Conservation (phyloP, 2,329 filamentous ascomycete species). For the Akanthomyces dipterigenus region DNA sequence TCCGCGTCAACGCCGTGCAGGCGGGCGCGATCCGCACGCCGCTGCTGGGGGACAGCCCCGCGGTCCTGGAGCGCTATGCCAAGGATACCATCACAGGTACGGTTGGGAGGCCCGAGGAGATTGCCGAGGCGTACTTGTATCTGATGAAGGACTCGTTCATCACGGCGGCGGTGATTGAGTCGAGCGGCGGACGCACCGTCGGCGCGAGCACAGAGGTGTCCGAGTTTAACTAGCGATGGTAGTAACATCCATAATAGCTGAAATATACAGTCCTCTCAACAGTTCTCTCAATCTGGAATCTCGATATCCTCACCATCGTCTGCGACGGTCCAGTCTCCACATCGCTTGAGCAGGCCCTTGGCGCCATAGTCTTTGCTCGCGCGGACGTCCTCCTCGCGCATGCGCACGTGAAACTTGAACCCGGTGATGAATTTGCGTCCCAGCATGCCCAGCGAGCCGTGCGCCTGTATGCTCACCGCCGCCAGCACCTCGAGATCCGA, state of each 20-base stretch:
- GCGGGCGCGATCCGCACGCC: slow-evolving; percentile 49
- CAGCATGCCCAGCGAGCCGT: slow-evolving; percentile 13
- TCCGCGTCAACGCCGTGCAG: slow-evolving; percentile 56
- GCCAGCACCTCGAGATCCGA: slow-evolving; percentile 19
- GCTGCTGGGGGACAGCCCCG: slow-evolving; percentile 21
- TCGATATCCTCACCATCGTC: background rate
- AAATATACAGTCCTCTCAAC: background rate
- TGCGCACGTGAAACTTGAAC: slow-evolving; percentile 15
- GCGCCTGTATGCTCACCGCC: slow-evolving; percentile 14
- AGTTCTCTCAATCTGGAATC: slow-evolving; percentile 7
- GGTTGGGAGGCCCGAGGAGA: slow-evolving; percentile 29
- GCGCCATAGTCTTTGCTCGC: slow-evolving; percentile 15
- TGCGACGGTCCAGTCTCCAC: slow-evolving; percentile 16
- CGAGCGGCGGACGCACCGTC: slow-evolving; percentile 20
- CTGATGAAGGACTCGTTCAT: slow-evolving; percentile 35
- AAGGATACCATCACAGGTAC: slow-evolving; percentile 17
- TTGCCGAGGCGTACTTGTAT: slow-evolving; percentile 37
- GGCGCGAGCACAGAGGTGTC: slow-evolving; percentile 15
- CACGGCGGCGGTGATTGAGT: slow-evolving; percentile 26
- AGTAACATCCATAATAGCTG: background rate
- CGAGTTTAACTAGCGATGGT: background rate
- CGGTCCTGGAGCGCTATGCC: slow-evolving; percentile 10
- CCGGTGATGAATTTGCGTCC: slow-evolving; percentile 19
- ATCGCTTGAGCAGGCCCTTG: slow-evolving; percentile 15
- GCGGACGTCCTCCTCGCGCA: slow-evolving; percentile 12